Conservation (phyloP, 257 asterid genomes). For the Solanum pimpinellifolium region DNA sequence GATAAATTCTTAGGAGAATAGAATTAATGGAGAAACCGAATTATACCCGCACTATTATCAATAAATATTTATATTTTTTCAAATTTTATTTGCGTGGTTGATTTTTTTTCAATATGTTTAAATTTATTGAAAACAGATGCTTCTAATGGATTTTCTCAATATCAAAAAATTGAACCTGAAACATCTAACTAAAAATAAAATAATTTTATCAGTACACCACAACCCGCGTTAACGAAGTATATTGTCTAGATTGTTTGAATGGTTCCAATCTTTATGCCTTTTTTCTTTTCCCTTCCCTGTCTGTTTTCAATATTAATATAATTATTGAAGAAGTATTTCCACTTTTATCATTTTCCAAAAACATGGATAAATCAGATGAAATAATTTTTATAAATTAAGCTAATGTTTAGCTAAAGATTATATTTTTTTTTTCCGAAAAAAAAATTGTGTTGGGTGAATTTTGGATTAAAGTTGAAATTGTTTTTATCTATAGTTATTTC, state of each 20-base stretch:
- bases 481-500: too few relatives aligned
- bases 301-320: neutral
- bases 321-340: neutral
- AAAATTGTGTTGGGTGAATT: too few relatives aligned
- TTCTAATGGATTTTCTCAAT: too few relatives aligned
- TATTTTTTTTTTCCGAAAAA: too few relatives aligned
- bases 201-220: neutral
- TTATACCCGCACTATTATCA: too few relatives aligned
- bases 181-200: too few relatives aligned
- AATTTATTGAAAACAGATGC: too few relatives aligned
- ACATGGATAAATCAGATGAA: neutral
- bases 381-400: neutral
- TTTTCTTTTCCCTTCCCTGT: neutral
- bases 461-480: neutral
- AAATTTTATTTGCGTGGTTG: too few relatives aligned
- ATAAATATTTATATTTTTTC: too few relatives aligned
- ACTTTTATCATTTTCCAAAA: neutral
- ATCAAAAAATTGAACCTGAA: too few relatives aligned
- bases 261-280: neutral
- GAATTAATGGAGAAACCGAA: rapidly evolving
- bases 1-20: too few relatives aligned
- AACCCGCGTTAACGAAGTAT: neutral
- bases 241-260: neutral
- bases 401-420: neutral
- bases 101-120: too few relatives aligned